These are phyloP conservation scores for Pestalotiopsis sp. DNA, from an alignment of 2,329 filamentous ascomycete genomes.

Conservation along the genomic window DNA sequence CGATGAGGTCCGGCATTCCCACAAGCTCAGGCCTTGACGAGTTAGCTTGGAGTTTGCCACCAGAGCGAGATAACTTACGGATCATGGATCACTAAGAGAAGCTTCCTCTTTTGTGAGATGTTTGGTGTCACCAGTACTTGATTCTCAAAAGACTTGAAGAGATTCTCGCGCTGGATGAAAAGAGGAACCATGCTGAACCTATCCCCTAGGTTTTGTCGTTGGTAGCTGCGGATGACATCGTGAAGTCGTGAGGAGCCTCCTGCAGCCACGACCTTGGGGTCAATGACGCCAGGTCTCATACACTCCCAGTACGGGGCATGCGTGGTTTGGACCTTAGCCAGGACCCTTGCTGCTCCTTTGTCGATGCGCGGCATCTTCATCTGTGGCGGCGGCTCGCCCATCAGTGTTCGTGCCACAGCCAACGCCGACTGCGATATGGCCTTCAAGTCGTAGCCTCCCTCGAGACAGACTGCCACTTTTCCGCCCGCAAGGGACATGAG, in stretches of 20 bases:
- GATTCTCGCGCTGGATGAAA: constrained; percentile 72
- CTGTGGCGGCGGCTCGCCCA: constrained; percentile 85
- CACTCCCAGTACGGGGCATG: constrained; percentile 83
- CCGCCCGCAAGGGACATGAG: constrained; percentile 92
- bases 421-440: constrained; percentile 93
- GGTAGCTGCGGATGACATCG: constrained; percentile 78
- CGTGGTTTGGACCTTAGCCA: constrained; percentile 61
- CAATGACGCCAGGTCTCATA: constrained; percentile 71
- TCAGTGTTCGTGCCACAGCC: constrained; percentile 87
- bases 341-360: constrained; percentile 56
- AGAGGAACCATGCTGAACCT: constrained; percentile 79
- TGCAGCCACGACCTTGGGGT: constrained; percentile 54
- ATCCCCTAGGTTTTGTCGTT: constrained; percentile 71
- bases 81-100: constrained; percentile 89
- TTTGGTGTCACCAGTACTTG: constrained; percentile 82
- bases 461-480: constrained; percentile 88
- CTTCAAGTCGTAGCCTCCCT: constrained; percentile 92
- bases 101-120: constrained; percentile 65
- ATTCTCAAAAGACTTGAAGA: constrained; percentile 80
- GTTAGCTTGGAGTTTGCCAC: constrained; percentile 16
- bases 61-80: constrained; percentile 58
- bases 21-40: constrained; percentile 67
- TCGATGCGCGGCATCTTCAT: constrained; percentile 60
- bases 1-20: constrained; percentile 68
- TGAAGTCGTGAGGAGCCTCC: constrained; percentile 68